Conservation (phyloP, 129 eudicot species). For the Kitagawia praeruptora region DNA sequence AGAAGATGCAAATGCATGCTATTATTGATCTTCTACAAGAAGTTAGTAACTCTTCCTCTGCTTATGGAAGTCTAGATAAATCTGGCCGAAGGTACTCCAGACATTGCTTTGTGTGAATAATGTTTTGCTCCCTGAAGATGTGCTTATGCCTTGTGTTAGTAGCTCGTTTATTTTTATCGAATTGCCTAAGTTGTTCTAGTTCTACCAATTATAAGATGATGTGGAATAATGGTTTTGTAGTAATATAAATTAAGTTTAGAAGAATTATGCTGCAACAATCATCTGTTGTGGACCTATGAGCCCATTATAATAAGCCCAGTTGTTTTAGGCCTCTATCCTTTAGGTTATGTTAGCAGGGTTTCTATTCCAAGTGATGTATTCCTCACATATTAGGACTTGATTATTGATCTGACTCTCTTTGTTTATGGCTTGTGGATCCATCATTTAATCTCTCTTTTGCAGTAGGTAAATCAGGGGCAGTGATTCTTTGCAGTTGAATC, state of each 20-base stretch:
- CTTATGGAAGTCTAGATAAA: conserved; percentile 84
- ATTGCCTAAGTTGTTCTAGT: not conserved
- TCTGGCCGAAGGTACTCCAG: conserved; percentile 79
- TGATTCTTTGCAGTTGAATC: not conserved
- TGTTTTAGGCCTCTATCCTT: not conserved
- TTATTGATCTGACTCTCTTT: not conserved
- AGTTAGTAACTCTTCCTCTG: conserved; percentile 64
- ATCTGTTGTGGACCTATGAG: no score
- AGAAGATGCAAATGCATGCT: conserved; percentile 65
- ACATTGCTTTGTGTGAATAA: not conserved
- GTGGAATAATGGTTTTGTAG: not conserved
- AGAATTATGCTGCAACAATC: not conserved
- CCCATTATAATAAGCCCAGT: not conserved
- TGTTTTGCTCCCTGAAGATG: not conserved
- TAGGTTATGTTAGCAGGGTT: not conserved
- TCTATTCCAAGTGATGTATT: not conserved
- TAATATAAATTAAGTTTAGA: not conserved
- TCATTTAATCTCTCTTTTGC: no score
- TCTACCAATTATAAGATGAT: not conserved
- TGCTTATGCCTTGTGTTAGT: not conserved
- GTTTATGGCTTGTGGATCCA: no score
- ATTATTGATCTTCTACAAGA: conserved; percentile 70
- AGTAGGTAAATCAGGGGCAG: not conserved
- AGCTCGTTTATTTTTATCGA: not conserved
- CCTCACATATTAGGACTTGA: not conserved